Evolutionary conservation across 2,329 filamentous ascomycete species (phyloP).

Genomic region (Chaetomium sp.): DNA sequence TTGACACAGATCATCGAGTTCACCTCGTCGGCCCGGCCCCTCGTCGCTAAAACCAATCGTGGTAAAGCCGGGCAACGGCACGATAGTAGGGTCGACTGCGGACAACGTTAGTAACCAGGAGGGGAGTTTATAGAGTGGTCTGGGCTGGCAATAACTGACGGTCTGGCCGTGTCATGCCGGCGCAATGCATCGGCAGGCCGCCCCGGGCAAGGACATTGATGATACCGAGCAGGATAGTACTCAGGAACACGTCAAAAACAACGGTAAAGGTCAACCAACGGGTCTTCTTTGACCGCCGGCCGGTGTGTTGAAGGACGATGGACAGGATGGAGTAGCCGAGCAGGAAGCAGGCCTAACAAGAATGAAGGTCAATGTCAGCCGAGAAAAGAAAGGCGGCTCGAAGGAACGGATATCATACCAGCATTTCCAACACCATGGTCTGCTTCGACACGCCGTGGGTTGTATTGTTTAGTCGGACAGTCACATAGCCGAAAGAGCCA

Average conservation of each 20-base stretch:
- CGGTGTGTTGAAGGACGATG: conserved; percentile 28
- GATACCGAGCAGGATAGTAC: conserved; percentile 27
- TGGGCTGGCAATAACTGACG: conserved; percentile 10
- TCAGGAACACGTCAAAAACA: conserved; percentile 28
- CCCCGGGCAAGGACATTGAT: conserved; percentile 30
- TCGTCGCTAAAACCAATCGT: conserved; percentile 30
- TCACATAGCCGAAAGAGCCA: conserved; percentile 31
- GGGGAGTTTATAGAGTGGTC: neutral
- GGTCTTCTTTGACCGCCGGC: conserved; percentile 23
- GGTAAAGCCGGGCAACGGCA: conserved; percentile 19
- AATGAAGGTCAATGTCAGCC: conserved; percentile 9
- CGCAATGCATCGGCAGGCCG: conserved; percentile 31
- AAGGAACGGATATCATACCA: conserved; percentile 26
- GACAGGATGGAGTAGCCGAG: conserved; percentile 30
- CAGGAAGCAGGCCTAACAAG: conserved; percentile 25
- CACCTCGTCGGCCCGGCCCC: conserved; percentile 20
- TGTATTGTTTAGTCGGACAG: conserved; percentile 27
- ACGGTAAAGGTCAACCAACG: conserved; percentile 26
- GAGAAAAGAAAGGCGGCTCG: neutral
- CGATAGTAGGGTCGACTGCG: conserved; percentile 4
- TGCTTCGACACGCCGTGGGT: conserved; percentile 23
- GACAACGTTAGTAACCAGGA: neutral
- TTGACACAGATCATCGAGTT: conserved; percentile 27
- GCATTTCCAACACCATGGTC: conserved; percentile 30
- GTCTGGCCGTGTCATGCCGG: conserved; percentile 26